Evolutionary conservation across 768 basidiomycete species (phyloP), one percentile per base, ranked within the genome.

Genomic region (Mycena rosella): DNA sequence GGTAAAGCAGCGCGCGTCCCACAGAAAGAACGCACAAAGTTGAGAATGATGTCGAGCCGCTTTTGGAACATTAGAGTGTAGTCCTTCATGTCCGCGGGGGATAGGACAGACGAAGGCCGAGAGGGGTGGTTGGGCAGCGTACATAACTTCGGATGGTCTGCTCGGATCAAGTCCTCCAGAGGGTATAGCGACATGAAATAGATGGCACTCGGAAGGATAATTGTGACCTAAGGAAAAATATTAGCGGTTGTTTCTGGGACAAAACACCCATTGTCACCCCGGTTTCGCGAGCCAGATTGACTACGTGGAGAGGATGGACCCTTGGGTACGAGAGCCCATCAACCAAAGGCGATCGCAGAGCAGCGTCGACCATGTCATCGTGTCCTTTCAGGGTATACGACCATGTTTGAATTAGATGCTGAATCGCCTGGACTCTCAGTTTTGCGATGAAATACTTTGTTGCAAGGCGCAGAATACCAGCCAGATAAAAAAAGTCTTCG

Each of bases 41-140:
- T 78, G 10, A 86, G 78, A 59, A 86, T 80, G 40, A 81, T 53
- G 38, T 85, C 81, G 24, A 88, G 70, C 24, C 88, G 85, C 60
- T 85, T 79, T 75, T 89, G 88, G 74, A 81, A 89, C 84, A 89
- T 85, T 42, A 87, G 80, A 5, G 85, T 85, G 71, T 89, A 89
- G 42, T 81, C 77, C 64, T 78, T 73, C n/a, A 88, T 63, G 73
- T 88, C 87, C 27, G 75, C 60, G 13, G 81, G 68, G 8, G 78
- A 75, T 15, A 89, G 74, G 24, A 75, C 69, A 7, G 84, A 83
- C 7, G 85, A 83, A 1, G 87, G 87, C 26, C 82, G 82, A 1
- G 87, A 86, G 7, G 85, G 83, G 71, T 87, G 85, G 27, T 82
- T 73, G 38, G n/a, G n/a, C n/a, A 83, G 70, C 42, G 74, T 67